phyloP scores from a whole-genome alignment of 208 protist genomes.

The Trichomonas vaginalis region DNA sequence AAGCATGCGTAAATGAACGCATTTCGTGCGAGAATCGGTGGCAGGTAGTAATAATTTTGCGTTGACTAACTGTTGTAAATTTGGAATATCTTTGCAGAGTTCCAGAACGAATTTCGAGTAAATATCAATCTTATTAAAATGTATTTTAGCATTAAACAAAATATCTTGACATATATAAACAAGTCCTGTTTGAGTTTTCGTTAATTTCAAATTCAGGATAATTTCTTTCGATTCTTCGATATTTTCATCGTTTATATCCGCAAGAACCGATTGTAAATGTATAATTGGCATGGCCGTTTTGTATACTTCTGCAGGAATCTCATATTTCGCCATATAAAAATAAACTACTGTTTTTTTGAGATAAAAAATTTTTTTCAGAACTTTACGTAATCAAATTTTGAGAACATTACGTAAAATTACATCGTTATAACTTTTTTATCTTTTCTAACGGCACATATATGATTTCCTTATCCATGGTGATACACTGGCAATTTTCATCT shows the following conservation, averaged over 20 bases:
- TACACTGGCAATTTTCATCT: background rate
- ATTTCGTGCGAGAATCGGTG: background rate
- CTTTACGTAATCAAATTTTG: no score
- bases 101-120: background rate
- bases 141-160: background rate
- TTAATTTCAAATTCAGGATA: background rate
- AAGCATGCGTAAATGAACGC: background rate
- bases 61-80: background rate
- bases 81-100: background rate
- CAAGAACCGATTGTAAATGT: background rate
- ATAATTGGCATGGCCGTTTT: background rate
- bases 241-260: background rate
- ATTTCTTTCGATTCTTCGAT: background rate
- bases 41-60: background rate
- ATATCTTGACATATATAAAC: background rate
- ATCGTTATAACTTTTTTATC: no score
- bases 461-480: background rate
- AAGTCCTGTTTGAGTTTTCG: background rate
- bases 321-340: background rate
- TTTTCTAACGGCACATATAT: background rate
- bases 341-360: no score
- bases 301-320: background rate
- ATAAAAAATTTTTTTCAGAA: no score
- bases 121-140: background rate
- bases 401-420: no score